These are phyloP conservation scores for Styphnolobium japonicum DNA, from an alignment of 306 rosid species.

Conservation along the genomic window DNA sequence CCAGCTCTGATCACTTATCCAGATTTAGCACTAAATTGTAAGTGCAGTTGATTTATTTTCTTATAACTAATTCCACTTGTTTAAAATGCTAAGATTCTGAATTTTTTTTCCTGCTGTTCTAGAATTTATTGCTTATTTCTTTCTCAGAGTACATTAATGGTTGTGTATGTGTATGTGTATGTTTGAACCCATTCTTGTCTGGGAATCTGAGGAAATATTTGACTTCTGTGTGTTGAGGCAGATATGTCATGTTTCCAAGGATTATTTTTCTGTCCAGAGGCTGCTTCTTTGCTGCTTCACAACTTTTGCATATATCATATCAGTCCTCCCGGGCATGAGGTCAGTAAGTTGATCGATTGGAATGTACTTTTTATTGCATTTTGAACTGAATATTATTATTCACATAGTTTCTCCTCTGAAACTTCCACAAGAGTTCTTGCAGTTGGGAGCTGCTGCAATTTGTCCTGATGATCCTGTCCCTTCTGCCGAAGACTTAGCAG, in stretches of 20 bases:
- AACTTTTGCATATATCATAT: conserved; percentile 94
- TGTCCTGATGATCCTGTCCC: conserved; percentile 61
- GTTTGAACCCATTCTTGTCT: neutral
- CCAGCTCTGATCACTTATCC: conserved; percentile 93
- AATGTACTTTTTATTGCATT: conserved; percentile 7
- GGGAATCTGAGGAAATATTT: neutral
- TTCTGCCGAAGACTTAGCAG: conserved; percentile 86
- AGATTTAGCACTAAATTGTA: conserved; percentile 91
- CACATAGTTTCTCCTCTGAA: conserved; percentile 64
- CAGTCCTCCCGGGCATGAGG: conserved; percentile 99
- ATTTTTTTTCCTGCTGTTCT: neutral
- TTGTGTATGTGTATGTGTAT: neutral
- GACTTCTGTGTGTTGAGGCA: conserved; percentile 38
- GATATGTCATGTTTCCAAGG: conserved; percentile 98
- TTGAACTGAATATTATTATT: conserved; percentile 44
- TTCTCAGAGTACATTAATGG: neutral
- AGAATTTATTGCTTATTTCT: neutral
- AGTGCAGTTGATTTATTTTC: conserved; percentile 29
- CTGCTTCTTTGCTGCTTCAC: conserved; percentile 92
- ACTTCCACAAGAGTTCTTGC: conserved; percentile 80
- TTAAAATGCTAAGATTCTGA: neutral
- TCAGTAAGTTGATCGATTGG: conserved; percentile 47
- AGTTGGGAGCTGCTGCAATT: conserved; percentile 93
- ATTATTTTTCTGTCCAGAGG: conserved; percentile 89
- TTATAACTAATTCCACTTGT: neutral